A percentile compares a stretch with the other conserved stretches of the same genome.
Conservation (phyloP, 2,329 filamentous ascomycete species). For the Pseudocercospora eumusae region DNA sequence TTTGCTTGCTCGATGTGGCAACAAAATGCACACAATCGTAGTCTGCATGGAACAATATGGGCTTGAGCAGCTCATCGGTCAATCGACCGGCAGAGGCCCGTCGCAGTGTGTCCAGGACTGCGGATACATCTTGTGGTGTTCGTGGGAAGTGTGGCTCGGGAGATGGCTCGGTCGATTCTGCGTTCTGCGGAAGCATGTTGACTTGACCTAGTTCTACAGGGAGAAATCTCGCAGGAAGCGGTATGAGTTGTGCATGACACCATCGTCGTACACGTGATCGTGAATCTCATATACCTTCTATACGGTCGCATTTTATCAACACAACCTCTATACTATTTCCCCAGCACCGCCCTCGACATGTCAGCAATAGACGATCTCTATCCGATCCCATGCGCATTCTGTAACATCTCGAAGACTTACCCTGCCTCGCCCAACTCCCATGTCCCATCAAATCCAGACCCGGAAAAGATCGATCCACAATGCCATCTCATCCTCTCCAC, state of each 20-base stretch:
- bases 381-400: constrained; percentile 58
- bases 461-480: constrained; percentile 38
- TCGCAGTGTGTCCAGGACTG: constrained; percentile 14
- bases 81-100: constrained; percentile 16
- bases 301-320: no score
- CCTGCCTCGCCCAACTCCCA: constrained; percentile 48
- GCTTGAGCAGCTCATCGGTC: constrained; percentile 22
- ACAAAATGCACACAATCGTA: constrained; percentile 27
- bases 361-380: constrained; percentile 40
- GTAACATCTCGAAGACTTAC: constrained; percentile 57
- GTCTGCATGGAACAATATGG: constrained; percentile 21
- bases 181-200: not conserved
- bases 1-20: constrained; percentile 6
- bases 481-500: constrained; percentile 73
- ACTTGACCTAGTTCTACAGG: not conserved
- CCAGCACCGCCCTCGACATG: constrained; percentile 12
- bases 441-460: constrained; percentile 40
- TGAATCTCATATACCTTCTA: no score
- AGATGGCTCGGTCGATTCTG: not conserved
- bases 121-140: constrained; percentile 15
- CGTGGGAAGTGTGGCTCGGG: constrained; percentile 9
- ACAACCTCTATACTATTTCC: not conserved
- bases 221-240: not conserved
- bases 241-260: not conserved
- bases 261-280: no score